Evolutionary conservation across 2,329 filamentous ascomycete species (phyloP), one percentile per base, ranked within the genome.

Genomic region (Metarhizium album): DNA sequence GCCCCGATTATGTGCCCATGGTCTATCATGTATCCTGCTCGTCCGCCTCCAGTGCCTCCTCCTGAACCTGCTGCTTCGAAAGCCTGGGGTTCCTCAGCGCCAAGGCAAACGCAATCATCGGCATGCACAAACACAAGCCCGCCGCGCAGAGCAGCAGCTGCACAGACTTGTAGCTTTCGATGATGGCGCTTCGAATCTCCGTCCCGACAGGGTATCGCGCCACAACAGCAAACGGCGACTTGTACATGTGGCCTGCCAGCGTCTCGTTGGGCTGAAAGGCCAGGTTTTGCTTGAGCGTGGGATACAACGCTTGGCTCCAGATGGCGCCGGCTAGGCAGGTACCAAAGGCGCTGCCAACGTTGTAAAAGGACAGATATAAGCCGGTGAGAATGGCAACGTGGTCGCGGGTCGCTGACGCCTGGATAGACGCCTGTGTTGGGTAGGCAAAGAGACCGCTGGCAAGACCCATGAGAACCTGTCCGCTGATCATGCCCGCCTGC

Each of bases 391-490:
- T 64, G 6, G 67, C 67, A 0, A 71, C 63, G 33, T 70, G 65
- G 45, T 70, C 66, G 24, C 62, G 60, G 1, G 60, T 60, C 0
- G 67, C 66, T 0, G 67, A 67, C 0, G 69, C 66, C 43, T 71
- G 69, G 37, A 70, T 69, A 1, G 66, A 68, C 0, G 67, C 68
- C 46, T 70, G 67, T 0, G 67, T 69, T 0, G 68, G 68, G 48
- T 69, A 71, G 0, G 68, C 64, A 57, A 82, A 82, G 51, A 83
- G 64, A 1, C 79, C 80, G 11, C 78, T 78, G 0, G 77, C 77
- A 42, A 82, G 67, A 42, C 79, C 79, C 2, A 83, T 67, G 2
- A 82, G 62, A 2, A 82, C 64, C 56, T 83, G 77, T 0, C 70
- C 77, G 2, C 71, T 72, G 46, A 83, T 73, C 18, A 83, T 69